Evolutionary conservation across 495 filamentous ascomycete species (phyloP).

Genomic region (Thozetella sp.): DNA sequence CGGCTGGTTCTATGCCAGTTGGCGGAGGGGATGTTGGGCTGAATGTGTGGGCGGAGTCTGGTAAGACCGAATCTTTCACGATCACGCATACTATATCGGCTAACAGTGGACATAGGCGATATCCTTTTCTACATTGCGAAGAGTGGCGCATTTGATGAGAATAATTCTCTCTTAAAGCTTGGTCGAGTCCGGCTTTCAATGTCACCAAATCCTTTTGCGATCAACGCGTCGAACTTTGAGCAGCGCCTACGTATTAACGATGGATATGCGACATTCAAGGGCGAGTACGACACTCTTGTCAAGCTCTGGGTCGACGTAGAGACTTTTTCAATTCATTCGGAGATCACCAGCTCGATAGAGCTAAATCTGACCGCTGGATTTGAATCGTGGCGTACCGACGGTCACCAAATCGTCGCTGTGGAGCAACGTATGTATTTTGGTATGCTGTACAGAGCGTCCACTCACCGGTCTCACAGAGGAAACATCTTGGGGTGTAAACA

Average conservation of each 20-base stretch:
- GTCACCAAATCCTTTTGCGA: neutral
- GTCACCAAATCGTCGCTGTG: neutral
- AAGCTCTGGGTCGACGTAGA: neutral
- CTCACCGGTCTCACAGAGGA: neutral
- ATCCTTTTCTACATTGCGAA: neutral
- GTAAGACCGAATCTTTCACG: neutral
- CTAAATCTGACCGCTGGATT: neutral
- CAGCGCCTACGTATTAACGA: neutral
- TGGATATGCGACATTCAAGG: neutral
- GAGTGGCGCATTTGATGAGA: neutral
- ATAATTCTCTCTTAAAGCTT: neutral
- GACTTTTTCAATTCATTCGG: neutral
- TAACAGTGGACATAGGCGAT: neutral
- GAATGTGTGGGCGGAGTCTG: neutral
- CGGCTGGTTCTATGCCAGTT: neutral
- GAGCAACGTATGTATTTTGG: neutral
- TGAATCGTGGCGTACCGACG: neutral
- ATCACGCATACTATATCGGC: neutral
- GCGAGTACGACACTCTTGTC: neutral
- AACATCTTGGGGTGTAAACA: neutral
- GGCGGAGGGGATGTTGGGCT: neutral
- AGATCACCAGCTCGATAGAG: neutral
- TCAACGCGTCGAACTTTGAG: neutral
- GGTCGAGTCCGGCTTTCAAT: neutral
- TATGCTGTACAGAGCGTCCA: neutral